Percentiles rank a stretch among this genome's conserved stretches.
Evolutionary conservation across 2,329 filamentous ascomycete genomes (phyloP).

Genomic region (Xylariaceae sp.): DNA sequence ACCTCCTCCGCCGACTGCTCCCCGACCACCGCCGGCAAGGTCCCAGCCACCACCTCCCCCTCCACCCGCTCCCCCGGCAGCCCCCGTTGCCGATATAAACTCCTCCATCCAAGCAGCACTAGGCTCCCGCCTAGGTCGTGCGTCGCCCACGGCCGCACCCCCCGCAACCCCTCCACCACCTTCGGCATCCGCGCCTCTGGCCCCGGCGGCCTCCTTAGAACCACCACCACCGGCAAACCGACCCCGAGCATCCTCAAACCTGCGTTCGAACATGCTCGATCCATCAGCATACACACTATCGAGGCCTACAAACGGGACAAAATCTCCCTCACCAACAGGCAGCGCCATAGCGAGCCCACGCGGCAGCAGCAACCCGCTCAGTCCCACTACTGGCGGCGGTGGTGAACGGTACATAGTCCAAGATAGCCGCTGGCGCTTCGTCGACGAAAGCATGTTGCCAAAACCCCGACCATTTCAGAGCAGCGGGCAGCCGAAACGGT

Average conservation of each 20-base stretch:
- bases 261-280: conserved; percentile 64
- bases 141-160: conserved; percentile 33
- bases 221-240: conserved; percentile 32
- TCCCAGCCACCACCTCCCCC: conserved; percentile 38
- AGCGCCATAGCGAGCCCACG: conserved; percentile 31
- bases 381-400: too few species aligned
- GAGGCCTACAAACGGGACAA: conserved; percentile 49
- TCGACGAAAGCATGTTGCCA: conserved; percentile 74
- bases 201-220: conserved; percentile 34
- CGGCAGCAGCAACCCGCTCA: too few species aligned
- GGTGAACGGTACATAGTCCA: conserved; percentile 56
- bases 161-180: conserved; percentile 37
- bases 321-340: conserved; percentile 44
- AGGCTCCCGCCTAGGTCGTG: conserved; percentile 34
- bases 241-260: conserved; percentile 40
- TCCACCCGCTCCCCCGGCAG: conserved; percentile 19
- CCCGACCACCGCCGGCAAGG: conserved; percentile 27
- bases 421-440: conserved; percentile 82
- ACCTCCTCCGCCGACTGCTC: conserved; percentile 21
- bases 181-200: conserved; percentile 39
- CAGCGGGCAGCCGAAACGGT: conserved; percentile 64
- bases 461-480: conserved; percentile 78
- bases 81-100: conserved; percentile 30
- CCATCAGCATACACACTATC: conserved; percentile 71
- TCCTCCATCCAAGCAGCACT: conserved; percentile 40